phyloP scores from a whole-genome alignment of 2,329 filamentous ascomycete genomes.

The Alternaria novae-zelandiae region DNA sequence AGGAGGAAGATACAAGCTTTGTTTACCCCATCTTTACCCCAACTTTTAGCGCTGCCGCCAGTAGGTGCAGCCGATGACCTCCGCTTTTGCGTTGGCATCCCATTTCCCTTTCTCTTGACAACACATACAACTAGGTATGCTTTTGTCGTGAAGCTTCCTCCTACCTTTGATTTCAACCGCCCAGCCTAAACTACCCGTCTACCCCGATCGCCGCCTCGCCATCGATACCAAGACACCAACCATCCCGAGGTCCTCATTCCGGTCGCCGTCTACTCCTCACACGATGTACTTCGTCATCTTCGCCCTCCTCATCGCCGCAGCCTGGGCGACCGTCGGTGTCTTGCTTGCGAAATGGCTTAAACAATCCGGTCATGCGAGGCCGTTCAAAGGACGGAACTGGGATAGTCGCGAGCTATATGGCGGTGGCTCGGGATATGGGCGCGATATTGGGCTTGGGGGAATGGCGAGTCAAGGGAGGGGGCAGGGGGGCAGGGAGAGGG shows the following conservation, averaged over 20 bases:
- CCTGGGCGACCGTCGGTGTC: slow-evolving; percentile 24
- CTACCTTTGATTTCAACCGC: neutral
- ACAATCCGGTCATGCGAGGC: slow-evolving; percentile 20
- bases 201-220: neutral
- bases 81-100: neutral
- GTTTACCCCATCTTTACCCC: neutral
- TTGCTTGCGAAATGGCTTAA: slow-evolving; percentile 27
- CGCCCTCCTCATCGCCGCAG: slow-evolving; percentile 21
- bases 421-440: slow-evolving; percentile 17
- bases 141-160: neutral
- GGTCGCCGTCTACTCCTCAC: too few relatives aligned
- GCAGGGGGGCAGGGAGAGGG: slow-evolving; percentile 5
- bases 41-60: neutral
- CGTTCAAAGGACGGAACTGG: slow-evolving; percentile 16
- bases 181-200: neutral
- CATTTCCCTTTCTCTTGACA: neutral
- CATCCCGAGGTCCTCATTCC: too few relatives aligned
- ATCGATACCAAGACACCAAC: too few relatives aligned
- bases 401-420: slow-evolving; percentile 12
- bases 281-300: slow-evolving; percentile 20
- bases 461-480: neutral
- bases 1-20: neutral
- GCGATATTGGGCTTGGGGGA: neutral
- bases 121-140: neutral
- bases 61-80: neutral